Evolutionary conservation across 164 flowering plant species (phyloP).

Genomic region (Annona cherimola): DNA sequence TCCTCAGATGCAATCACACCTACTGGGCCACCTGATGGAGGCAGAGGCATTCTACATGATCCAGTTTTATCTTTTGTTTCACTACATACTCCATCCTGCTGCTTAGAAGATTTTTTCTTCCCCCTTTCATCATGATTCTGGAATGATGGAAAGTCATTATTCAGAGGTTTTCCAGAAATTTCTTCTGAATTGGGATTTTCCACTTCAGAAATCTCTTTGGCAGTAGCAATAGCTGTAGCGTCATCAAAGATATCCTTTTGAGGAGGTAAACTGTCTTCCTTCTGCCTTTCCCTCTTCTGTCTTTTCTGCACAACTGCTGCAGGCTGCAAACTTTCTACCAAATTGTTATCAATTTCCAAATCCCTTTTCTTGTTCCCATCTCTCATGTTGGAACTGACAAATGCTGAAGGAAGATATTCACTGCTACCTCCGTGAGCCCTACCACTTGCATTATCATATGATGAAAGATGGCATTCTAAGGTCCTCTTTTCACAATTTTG

Average conservation of each 20-base stretch:
- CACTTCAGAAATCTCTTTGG: conserved; percentile 8
- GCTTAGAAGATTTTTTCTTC: conserved; percentile 15
- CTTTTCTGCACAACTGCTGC: conserved; percentile 28
- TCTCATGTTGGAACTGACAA: neutral
- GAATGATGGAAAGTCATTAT: conserved; percentile 3
- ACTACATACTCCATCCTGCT: conserved; percentile 7
- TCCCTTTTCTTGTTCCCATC: conserved; percentile 14
- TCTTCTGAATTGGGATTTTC: conserved; percentile 8
- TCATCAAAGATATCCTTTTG: conserved; percentile 14
- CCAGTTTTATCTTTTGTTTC: conserved; percentile 10
- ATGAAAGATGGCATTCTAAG: conserved; percentile 7
- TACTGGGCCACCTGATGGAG: neutral
- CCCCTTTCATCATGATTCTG: conserved; percentile 14
- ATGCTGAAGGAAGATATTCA: neutral
- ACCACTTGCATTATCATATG: neutral
- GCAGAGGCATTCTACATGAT: neutral
- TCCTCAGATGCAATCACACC: neutral
- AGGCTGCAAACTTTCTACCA: conserved; percentile 11
- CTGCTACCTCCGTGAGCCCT: neutral
- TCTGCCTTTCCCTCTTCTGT: conserved; percentile 20
- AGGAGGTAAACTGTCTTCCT: conserved; percentile 8
- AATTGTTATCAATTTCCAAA: conserved; percentile 1
- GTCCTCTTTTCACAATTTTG: conserved; percentile 9
- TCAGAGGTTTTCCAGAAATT: conserved; percentile 10
- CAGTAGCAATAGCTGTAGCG: conserved; percentile 4